These are phyloP conservation scores for Circinella umbellata DNA, from an alignment of 371 early-diverging fungal genomes.

Conservation along the genomic window DNA sequence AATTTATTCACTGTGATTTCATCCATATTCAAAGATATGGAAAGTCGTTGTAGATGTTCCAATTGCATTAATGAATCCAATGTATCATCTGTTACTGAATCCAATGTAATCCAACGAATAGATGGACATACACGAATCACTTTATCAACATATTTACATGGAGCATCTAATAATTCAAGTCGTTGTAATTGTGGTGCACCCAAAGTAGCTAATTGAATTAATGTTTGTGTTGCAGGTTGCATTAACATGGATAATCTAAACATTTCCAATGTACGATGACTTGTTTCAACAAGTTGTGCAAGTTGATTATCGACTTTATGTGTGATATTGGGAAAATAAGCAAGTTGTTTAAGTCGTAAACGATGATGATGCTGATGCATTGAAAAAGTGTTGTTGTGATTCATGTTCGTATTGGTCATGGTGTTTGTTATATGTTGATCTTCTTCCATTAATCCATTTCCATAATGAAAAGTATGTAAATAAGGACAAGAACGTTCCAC, in stretches of 20 bases:
- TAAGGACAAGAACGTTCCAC: background rate
- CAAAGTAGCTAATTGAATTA: background rate
- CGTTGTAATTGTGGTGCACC: background rate
- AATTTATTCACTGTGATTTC: background rate
- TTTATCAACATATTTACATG: background rate
- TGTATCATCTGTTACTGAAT: background rate
- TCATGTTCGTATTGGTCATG: background rate
- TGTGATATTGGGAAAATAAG: slow-evolving; percentile 1
- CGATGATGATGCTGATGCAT: background rate
- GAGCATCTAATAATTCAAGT: background rate
- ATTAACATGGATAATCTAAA: background rate
- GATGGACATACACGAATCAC: slow-evolving; percentile 3
- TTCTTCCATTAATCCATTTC: background rate
- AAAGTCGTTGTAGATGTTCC: background rate
- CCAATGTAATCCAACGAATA: slow-evolving; percentile 2
- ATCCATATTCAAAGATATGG: background rate
- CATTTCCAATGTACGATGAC: background rate
- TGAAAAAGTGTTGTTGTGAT: background rate
- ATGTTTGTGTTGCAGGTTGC: slow-evolving; percentile 1
- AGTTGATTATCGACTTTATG: background rate
- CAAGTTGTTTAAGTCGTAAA: background rate
- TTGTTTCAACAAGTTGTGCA: background rate
- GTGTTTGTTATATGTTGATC: background rate
- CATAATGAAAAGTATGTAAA: background rate
- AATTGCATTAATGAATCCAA: background rate